Evolutionary conservation across 257 asterid genomes (phyloP).

Genomic region (Schizonepeta tenuifolia): DNA sequence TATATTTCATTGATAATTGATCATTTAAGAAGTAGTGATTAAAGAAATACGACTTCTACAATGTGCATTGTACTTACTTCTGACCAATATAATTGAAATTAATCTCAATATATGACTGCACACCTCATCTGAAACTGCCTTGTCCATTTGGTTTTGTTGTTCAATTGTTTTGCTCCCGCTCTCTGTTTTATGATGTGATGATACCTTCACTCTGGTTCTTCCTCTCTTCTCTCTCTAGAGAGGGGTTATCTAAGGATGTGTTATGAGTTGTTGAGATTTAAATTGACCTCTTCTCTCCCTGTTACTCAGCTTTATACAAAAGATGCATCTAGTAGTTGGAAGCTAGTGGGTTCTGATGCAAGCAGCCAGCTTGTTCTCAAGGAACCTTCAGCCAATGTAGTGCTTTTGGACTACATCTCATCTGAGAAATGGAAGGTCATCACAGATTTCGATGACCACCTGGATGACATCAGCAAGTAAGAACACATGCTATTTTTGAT

Average conservation of each 20-base stretch:
- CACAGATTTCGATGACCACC: conserved; percentile 90
- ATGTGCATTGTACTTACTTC: neutral
- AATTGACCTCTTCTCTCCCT: conserved; percentile 11
- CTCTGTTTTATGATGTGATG: neutral
- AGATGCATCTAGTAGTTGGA: conserved; percentile 90
- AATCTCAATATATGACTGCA: neutral
- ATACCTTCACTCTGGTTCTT: neutral
- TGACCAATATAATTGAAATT: neutral
- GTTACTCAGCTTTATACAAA: conserved; percentile 67
- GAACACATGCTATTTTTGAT: conserved; percentile 27
- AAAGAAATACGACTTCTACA: neutral
- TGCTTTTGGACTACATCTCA: conserved; percentile 82
- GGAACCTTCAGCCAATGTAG: conserved; percentile 83
- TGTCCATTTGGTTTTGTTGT: conserved; percentile 16
- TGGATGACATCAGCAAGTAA: conserved; percentile 95
- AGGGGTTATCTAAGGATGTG: neutral
- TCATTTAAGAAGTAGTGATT: conserved; percentile 5
- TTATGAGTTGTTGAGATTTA: conserved; percentile 18
- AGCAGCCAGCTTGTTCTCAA: conserved; percentile 57
- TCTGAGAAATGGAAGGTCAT: conserved; percentile 83
- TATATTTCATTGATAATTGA: neutral
- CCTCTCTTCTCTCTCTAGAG: neutral
- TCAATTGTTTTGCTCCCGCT: neutral
- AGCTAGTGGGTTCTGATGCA: conserved; percentile 67
- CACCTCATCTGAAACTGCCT: neutral